Percentiles rank a stretch among this genome's conserved stretches.
Conservation (phyloP, 2,329 filamentous ascomycete species). For the Exutisphaerella laricina region DNA sequence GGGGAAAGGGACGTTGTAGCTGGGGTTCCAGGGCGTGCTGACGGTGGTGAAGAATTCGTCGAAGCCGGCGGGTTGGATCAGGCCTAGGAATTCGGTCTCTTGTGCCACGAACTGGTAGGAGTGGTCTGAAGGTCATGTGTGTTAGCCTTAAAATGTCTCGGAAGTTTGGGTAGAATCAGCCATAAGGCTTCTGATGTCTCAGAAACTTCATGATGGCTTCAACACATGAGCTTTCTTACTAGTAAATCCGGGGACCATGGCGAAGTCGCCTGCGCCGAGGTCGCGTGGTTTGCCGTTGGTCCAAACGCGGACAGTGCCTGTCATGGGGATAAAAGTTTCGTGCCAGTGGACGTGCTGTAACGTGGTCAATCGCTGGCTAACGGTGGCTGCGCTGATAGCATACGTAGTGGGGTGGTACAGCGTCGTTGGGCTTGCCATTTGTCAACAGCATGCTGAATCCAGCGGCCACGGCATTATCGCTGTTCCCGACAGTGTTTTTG, state of each 20-base stretch:
- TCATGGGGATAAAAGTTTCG: conserved; percentile 14
- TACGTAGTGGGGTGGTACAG: conserved; percentile 8
- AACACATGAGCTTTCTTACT: too few species aligned
- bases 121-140: too few species aligned
- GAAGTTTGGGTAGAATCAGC: too few species aligned
- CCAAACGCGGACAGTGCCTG: conserved; percentile 11
- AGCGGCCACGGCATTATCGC: conserved; percentile 1
- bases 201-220: too few species aligned
- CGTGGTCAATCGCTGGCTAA: too few species aligned
- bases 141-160: too few species aligned
- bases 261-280: conserved; percentile 14
- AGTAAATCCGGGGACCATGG: conserved; percentile 13
- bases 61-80: conserved; percentile 17
- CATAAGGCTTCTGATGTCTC: too few species aligned
- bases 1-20: conserved; percentile 16
- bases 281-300: conserved; percentile 11
- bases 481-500: conserved; percentile 4
- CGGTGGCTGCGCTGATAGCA: too few species aligned
- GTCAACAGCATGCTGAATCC: conserved; percentile 6
- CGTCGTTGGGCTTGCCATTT: conserved; percentile 6
- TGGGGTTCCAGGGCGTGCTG: conserved; percentile 10
- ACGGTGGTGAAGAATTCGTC: conserved; percentile 16
- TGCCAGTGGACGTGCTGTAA: conserved; percentile 13
- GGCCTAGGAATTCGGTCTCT: conserved; percentile 14
- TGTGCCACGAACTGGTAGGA: conserved; percentile 14